Evolutionary conservation across 352 stramenopile genomes (phyloP).

Genomic region (Peronospora destructor): DNA sequence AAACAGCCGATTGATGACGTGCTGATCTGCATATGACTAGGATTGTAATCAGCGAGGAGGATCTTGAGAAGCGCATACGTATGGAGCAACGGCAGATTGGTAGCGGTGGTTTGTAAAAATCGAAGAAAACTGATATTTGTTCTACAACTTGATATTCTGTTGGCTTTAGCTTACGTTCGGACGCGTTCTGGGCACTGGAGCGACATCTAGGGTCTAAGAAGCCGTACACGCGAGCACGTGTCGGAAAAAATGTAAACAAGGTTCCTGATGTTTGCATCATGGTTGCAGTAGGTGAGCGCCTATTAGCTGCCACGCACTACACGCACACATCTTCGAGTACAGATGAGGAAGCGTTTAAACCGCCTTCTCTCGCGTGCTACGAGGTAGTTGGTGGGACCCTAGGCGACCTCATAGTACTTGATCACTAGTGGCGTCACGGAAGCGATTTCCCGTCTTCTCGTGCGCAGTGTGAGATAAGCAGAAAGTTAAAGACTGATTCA

Average conservation of each 20-base stretch:
- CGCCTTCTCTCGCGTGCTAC: too few species aligned
- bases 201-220: conserved; percentile 71
- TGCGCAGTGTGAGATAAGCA: too few species aligned
- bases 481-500: too few species aligned
- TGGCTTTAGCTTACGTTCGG: conserved; percentile 48
- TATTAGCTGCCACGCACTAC: too few species aligned
- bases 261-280: too few species aligned
- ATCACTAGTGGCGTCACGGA: too few species aligned
- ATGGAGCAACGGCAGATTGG: not conserved
- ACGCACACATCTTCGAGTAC: too few species aligned
- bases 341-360: too few species aligned
- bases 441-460: too few species aligned
- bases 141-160: conserved; percentile 15
- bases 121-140: conserved; percentile 24
- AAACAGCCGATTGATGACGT: conserved; percentile 49
- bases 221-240: conserved; percentile 47
- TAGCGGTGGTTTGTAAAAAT: conserved; percentile 1
- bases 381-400: too few species aligned
- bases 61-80: conserved; percentile 45
- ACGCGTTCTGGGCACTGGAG: conserved; percentile 53
- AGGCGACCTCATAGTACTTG: too few species aligned
- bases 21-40: conserved; percentile 53
- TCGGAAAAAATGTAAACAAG: conserved; percentile 80
- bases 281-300: too few species aligned
- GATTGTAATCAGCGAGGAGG: conserved; percentile 53